Percentiles rank a stretch among this genome's conserved stretches.
phyloP scores from a whole-genome alignment of 768 basidiomycete genomes.

The Leccinum boreale region DNA sequence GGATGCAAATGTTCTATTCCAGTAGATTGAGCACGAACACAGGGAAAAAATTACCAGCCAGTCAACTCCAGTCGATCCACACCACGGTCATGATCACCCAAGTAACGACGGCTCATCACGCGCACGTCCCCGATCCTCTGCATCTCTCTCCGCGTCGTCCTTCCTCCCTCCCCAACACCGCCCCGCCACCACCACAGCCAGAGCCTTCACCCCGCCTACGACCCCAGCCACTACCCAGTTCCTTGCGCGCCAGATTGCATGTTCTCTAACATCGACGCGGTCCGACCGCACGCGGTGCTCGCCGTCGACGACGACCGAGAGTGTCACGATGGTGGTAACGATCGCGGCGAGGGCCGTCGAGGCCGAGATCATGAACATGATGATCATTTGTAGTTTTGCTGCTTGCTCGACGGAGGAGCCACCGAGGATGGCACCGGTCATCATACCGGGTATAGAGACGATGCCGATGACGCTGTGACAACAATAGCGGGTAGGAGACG shows the following conservation, averaged over 20 bases:
- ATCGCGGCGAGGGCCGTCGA: constrained; percentile 71
- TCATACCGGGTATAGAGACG: constrained; percentile 85
- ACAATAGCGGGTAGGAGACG: background rate
- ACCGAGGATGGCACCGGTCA: constrained; percentile 89
- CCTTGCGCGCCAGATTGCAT: constrained; percentile 34
- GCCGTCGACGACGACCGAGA: constrained; percentile 62
- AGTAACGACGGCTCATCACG: constrained; percentile 6
- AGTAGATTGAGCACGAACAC: constrained; percentile 1
- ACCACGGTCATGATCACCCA: constrained; percentile 4
- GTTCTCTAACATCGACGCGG: constrained; percentile 44
- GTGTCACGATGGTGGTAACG: constrained; percentile 55
- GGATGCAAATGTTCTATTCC: background rate
- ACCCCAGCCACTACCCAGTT: constrained; percentile 27
- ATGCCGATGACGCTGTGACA: constrained; percentile 62
- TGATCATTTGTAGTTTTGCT: constrained; percentile 84
- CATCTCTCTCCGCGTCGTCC: background rate
- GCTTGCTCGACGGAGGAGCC: constrained; percentile 84
- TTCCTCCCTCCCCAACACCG: constrained; percentile 11
- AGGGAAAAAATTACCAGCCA: constrained; percentile 2
- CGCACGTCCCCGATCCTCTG: background rate
- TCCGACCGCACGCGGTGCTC: constrained; percentile 65
- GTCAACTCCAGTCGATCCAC: background rate
- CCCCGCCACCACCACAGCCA: background rate
- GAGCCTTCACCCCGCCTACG: constrained; percentile 6
- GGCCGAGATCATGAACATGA: constrained; percentile 91